A percentile compares a stretch with the other conserved stretches of the same genome.
These are phyloP conservation scores for Ophiostoma quercus DNA, from an alignment of 2,329 filamentous ascomycete species.

Conservation along the genomic window DNA sequence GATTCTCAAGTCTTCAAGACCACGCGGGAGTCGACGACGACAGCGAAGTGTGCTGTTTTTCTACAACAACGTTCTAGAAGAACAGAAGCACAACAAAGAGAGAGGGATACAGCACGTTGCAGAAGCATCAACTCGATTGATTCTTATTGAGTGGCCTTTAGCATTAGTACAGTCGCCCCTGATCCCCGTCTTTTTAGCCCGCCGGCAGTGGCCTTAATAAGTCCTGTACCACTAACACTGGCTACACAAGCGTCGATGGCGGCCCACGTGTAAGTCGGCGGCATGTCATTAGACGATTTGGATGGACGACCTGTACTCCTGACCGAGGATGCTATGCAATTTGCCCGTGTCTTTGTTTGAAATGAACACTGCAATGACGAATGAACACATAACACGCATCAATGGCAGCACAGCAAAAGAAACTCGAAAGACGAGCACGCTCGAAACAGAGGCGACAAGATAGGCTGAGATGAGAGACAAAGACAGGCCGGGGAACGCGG, in stretches of 20 bases:
- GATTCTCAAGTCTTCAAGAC: not conserved
- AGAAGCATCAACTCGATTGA: not conserved
- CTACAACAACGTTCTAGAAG: constrained; percentile 5
- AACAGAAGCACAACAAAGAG: not conserved
- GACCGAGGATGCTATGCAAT: not conserved
- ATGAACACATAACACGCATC: not conserved
- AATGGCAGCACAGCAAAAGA: not conserved
- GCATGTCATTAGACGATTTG: not conserved
- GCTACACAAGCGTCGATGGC: not conserved
- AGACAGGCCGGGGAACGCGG: not conserved
- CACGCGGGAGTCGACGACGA: not conserved
- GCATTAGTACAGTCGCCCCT: not conserved
- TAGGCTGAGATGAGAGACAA: not conserved
- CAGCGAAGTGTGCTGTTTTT: not conserved
- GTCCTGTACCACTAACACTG: not conserved
- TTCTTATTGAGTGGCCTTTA: not conserved
- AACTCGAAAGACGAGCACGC: not conserved
- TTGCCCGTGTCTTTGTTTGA: not conserved
- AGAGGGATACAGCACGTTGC: not conserved
- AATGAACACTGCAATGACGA: not conserved
- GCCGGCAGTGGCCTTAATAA: too few species aligned
- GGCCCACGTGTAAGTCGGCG: constrained; percentile 8
- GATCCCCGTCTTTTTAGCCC: not conserved
- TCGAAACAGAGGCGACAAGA: not conserved
- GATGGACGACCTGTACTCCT: not conserved